Base-by-base conservation (phyloP, 192 early-diverging fungal species). In the Backusella morwellensis region DNA sequence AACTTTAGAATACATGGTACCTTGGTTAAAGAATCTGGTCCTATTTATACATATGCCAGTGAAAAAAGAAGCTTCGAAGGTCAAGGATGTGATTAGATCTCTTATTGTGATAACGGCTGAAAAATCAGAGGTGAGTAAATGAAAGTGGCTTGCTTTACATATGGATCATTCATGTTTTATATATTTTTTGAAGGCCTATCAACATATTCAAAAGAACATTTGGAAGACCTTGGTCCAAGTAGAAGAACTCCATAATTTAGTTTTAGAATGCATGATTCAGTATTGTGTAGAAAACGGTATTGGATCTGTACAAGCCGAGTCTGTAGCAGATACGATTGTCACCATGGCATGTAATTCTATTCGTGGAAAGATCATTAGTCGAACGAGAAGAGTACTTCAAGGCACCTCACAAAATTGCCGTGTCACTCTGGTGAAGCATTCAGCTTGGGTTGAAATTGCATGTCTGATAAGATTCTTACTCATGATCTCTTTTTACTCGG, bases 391-490 rank as follows among this genome's bases (percentile, higher is more conserved):
- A 76, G 90, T 86, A 71, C 89, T 97, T 35, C 88, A 86, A 12
- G 84, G 85, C 71, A 94, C 94, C 1, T 91, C 92, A 36, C 78
- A 90, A 42, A 85, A 90, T 70, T 87, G 88, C 41, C 86, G 88
- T 29, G 75, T 84, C 19, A 85, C 89, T 34, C 83, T 98, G n/a
- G 87, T 89, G 0, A 87, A 94, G 19, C 95, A 97, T 76, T 87
- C 91, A 70, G 85, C 91, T 47, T 97, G 95, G 96, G 87, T 89
- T 38, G 93, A 98, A 77, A 95, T 98, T 75, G 92, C 92, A 0
- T 91, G 95, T 15, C 82, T 97, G 42, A 84, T 95, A 71, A 88
- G 97, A 11, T 92, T 96, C 82, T 87, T 93, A 47, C 81, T 97
- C 74, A 95, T 95, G 78, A 85, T 95, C 42, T 94, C 93, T 12